These are phyloP conservation scores for Trametopsis cervina DNA, from an alignment of 768 basidiomycete species.

Conservation along the genomic window DNA sequence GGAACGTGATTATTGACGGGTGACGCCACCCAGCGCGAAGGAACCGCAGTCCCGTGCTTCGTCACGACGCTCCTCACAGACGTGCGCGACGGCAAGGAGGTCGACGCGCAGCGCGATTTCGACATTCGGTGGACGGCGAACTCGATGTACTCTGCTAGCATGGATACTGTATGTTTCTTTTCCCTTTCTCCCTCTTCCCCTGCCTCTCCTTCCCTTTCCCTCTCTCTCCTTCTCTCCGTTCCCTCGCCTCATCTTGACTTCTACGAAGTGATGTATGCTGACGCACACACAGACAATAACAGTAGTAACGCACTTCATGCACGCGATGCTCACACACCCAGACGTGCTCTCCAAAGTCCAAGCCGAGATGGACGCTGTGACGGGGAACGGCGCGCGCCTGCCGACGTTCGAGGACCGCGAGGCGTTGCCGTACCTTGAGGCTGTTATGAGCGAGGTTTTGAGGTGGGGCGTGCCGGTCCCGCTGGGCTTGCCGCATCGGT, in stretches of 20 bases:
- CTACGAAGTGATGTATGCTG: neutral
- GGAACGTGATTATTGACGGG: neutral
- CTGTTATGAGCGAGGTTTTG: slow-evolving; percentile 46
- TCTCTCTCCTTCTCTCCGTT: slow-evolving; percentile 1
- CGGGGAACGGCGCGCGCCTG: slow-evolving; percentile 43
- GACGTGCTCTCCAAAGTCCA: slow-evolving; percentile 52
- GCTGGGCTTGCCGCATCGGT: slow-evolving; percentile 54
- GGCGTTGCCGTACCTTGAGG: slow-evolving; percentile 52
- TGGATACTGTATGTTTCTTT: slow-evolving; percentile 46
- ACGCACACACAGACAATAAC: slow-evolving; percentile 40
- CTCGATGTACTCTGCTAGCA: slow-evolving; percentile 67
- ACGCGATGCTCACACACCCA: slow-evolving; percentile 61
- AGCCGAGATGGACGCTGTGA: slow-evolving; percentile 55
- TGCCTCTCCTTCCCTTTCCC: too few relatives aligned
- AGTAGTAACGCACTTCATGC: slow-evolving; percentile 50
- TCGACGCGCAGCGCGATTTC: slow-evolving; percentile 40
- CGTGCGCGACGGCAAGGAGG: slow-evolving; percentile 26
- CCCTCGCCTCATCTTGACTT: neutral
- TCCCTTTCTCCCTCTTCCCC: too few relatives aligned
- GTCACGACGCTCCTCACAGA: slow-evolving; percentile 51
- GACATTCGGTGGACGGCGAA: slow-evolving; percentile 81
- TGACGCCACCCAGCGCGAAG: slow-evolving; percentile 24
- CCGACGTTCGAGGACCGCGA: slow-evolving; percentile 53
- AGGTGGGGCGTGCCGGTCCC: slow-evolving; percentile 56
- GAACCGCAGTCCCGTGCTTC: slow-evolving; percentile 33